Evolutionary conservation across 2,329 filamentous ascomycete species (phyloP), one percentile per base, ranked within the genome.

Genomic region (Didymella lethalis): DNA sequence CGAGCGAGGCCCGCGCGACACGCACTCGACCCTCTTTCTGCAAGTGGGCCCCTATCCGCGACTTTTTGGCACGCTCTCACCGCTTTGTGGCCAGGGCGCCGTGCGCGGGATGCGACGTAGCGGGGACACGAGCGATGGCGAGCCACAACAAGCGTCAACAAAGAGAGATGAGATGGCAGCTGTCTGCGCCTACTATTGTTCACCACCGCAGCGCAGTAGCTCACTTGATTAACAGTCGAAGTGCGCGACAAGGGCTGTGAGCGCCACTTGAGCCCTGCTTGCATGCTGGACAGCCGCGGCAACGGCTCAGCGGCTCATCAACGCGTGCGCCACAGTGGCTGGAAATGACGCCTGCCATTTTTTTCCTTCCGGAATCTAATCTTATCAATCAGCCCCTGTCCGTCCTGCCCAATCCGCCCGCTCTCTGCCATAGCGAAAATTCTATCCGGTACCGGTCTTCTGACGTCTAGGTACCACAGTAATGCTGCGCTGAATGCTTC

Each of bases 41-140:
- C 56, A 31, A 43, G 56, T 59, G 56, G 56, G 56, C 56, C 56
- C 56, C 56, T 59, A 54, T 41, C 55, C 38, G 49, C 55, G 38
- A 58, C 56, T 59, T 59, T 59, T 59, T 54, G 56, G 28, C 16
- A 41, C 49, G 55, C 56, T 50, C 56, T 59, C 56, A 59, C 56
- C 56, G 56, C 56, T 23, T n/a, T 23, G 56, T 59, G 50, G 56
- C 54, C 56, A 59, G 56, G 46, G 56, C 56, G 50, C 55, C 43
- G 46, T 40, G 49, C 55, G 56, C 50, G 50, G 56, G 56, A 59
- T 49, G 40, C 40, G 50, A 41, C 46, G 46, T 18, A 49, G 20
- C 40, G 46, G 46, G 56, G 41, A 44, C 41, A 44, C 41, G 41
- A 54, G 12, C 11, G 23, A 23, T 23, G 23, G 23, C 23, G 23